Evolutionary conservation across 805 yeast genomes (phyloP).

Genomic region (Candida hungchunana): DNA sequence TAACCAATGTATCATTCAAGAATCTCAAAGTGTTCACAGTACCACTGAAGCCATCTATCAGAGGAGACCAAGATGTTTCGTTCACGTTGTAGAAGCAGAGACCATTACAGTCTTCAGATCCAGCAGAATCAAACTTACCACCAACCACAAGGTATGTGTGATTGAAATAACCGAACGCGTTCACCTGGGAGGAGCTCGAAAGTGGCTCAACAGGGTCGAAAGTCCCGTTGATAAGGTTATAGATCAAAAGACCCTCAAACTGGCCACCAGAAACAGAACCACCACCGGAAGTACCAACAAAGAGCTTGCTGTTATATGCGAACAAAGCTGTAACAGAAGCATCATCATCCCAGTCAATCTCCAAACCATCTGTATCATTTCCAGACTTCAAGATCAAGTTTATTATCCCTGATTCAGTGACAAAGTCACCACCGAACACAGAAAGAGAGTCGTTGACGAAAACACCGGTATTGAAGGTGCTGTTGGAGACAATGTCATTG

Average conservation of each 20-base stretch:
- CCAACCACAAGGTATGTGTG: constrained; percentile 55
- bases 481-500: constrained; percentile 11
- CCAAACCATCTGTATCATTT: constrained; percentile 25
- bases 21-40: constrained; percentile 51
- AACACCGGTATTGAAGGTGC: constrained; percentile 32
- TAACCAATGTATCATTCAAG: constrained; percentile 34
- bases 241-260: constrained; percentile 47
- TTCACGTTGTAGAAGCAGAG: constrained; percentile 63
- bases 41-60: constrained; percentile 43
- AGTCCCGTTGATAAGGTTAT: constrained; percentile 38
- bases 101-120: constrained; percentile 51
- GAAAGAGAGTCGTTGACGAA: constrained; percentile 45
- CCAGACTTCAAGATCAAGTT: constrained; percentile 25
- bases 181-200: constrained; percentile 32
- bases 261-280: constrained; percentile 24
- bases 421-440: constrained; percentile 59
- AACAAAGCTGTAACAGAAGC: constrained; percentile 20
- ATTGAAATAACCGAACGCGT: constrained; percentile 31
- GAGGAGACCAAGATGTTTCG: constrained; percentile 48
- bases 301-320: constrained; percentile 26
- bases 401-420: constrained; percentile 21
- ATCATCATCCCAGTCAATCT: constrained; percentile 25
- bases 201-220: constrained; percentile 18
- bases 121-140: constrained; percentile 63
- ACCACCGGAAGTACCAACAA: constrained; percentile 42